Conservation (phyloP, 1,284 basidiomycete genomes). For the Heliocybe sulcata region DNA sequence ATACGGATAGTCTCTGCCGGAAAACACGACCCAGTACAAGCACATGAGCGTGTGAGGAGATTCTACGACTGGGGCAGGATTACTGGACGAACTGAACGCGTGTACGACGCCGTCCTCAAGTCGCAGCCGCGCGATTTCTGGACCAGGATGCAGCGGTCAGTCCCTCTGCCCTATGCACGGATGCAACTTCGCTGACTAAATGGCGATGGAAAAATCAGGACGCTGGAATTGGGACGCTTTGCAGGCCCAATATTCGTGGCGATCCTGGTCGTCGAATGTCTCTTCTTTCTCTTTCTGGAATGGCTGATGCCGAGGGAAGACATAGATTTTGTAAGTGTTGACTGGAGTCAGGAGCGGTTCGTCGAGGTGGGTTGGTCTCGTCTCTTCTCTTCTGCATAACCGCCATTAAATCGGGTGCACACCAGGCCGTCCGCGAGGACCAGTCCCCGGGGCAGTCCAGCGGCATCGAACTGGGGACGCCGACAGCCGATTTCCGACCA, state of each 20-base stretch:
- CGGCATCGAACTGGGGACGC: too few relatives aligned
- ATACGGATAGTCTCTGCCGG: slow-evolving; percentile 66
- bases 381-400: not conserved
- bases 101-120: slow-evolving; percentile 69
- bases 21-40: slow-evolving; percentile 70
- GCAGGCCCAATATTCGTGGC: slow-evolving; percentile 74
- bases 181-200: not conserved
- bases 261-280: slow-evolving; percentile 74
- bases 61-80: slow-evolving; percentile 93
- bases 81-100: slow-evolving; percentile 72
- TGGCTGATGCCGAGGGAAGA: slow-evolving; percentile 68
- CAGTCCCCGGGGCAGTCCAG: not conserved
- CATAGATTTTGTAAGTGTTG: slow-evolving; percentile 55
- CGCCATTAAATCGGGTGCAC: not conserved
- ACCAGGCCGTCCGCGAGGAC: not conserved
- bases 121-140: slow-evolving; percentile 57
- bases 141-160: slow-evolving; percentile 65
- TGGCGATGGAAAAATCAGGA: slow-evolving; percentile 31
- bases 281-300: slow-evolving; percentile 73
- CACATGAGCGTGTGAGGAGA: slow-evolving; percentile 69
- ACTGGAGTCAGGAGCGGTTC: slow-evolving; percentile 25
- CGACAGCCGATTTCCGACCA: too few relatives aligned
- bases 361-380: not conserved
- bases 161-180: not conserved
- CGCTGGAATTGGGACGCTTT: slow-evolving; percentile 63